These are phyloP conservation scores for Neofusicoccum laricinum DNA, from an alignment of 2,329 filamentous ascomycete species.

Conservation along the genomic window DNA sequence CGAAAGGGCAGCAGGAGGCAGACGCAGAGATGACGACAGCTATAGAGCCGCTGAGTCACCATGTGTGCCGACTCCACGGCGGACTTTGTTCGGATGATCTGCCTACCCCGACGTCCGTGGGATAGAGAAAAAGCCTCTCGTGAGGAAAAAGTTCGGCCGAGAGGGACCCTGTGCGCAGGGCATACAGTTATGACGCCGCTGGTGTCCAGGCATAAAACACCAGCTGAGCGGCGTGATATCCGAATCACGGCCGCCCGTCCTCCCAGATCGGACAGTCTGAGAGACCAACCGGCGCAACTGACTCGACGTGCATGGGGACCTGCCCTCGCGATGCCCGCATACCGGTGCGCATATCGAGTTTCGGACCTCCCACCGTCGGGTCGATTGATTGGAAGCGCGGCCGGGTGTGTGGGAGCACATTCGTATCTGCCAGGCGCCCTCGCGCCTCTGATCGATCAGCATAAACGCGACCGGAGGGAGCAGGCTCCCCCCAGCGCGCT, in stretches of 20 bases:
- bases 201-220: not conserved
- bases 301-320: not conserved
- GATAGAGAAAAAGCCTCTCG: not conserved
- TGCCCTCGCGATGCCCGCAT: not conserved
- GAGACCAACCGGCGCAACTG: not conserved
- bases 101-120: not conserved
- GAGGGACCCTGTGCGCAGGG: too few species aligned
- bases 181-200: not conserved
- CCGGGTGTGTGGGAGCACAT: not conserved
- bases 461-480: too few species aligned
- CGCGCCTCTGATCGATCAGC: too few species aligned
- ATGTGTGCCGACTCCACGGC: not conserved
- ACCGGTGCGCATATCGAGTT: not conserved
- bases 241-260: not conserved
- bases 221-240: not conserved
- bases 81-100: constrained; percentile 11
- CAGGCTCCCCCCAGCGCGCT: not conserved
- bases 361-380: not conserved
- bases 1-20: not conserved
- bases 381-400: not conserved
- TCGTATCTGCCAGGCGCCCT: not conserved
- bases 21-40: not conserved
- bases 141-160: not conserved
- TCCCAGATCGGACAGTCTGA: not conserved
- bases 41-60: not conserved